phyloP scores from a whole-genome alignment of 2,329 filamentous ascomycete species.

The Verticillium klebahnii region DNA sequence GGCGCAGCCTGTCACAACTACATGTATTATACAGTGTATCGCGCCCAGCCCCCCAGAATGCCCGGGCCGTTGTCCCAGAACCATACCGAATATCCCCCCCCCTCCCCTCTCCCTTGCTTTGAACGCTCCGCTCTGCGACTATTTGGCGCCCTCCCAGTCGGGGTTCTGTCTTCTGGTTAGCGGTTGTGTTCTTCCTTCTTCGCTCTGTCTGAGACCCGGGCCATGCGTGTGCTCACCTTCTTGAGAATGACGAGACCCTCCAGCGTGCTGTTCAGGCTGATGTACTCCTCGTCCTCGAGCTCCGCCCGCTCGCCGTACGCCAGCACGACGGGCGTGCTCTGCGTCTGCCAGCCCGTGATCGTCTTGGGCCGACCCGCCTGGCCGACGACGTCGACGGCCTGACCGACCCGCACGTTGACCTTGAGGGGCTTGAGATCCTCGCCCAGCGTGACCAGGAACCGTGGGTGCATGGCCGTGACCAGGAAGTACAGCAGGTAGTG shows the following conservation, averaged over 20 bases:
- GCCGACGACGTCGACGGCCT: conserved; percentile 96
- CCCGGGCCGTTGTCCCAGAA: conserved; percentile 6
- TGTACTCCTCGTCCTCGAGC: conserved; percentile 95
- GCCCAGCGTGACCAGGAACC: conserved; percentile 93
- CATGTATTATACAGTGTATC: conserved; percentile 15
- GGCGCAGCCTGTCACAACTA: conserved; percentile 2
- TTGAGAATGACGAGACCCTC: conserved; percentile 94
- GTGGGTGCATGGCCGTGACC: conserved; percentile 92
- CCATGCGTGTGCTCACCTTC: conserved; percentile 61
- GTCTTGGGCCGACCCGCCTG: conserved; percentile 97
- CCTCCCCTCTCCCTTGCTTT: neutral
- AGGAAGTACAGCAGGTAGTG: conserved; percentile 98
- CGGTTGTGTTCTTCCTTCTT: neutral
- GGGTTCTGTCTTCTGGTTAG: conserved; percentile 38
- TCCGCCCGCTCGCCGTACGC: conserved; percentile 95
- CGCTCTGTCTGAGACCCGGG: neutral
- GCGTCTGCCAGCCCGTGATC: conserved; percentile 98
- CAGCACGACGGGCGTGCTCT: conserved; percentile 94
- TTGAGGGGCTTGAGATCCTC: conserved; percentile 91
- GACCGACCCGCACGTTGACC: conserved; percentile 94
- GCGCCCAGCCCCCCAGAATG: conserved; percentile 7
- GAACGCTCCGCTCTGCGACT: conserved; percentile 3
- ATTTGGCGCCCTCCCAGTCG: conserved; percentile 49
- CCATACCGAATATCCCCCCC: conserved; percentile 1
- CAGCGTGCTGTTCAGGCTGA: conserved; percentile 83